Conservation (phyloP, 2,329 filamentous ascomycete species). For the Colletotrichum sansevieriae region DNA sequence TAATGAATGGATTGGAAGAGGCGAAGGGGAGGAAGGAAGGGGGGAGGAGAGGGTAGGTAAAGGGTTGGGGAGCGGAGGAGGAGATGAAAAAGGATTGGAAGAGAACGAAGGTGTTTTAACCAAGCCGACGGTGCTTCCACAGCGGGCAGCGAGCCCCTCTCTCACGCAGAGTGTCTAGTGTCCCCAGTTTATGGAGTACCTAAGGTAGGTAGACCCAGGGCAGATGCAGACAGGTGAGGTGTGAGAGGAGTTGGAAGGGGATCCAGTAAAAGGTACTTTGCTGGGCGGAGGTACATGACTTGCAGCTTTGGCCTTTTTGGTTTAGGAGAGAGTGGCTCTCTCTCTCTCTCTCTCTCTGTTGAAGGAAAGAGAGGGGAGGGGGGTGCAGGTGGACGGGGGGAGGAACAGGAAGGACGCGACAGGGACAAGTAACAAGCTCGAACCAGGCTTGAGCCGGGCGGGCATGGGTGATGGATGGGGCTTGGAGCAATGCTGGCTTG, state of each 20-base stretch:
- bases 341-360: not conserved
- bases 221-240: no score
- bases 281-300: not conserved
- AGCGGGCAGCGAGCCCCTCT: not conserved
- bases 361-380: constrained; percentile 2
- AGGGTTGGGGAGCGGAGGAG: constrained; percentile 67
- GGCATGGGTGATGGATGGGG: constrained; percentile 4
- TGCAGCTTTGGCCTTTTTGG: constrained; percentile 37
- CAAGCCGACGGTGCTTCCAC: constrained; percentile 17
- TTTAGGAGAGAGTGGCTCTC: constrained; percentile 10
- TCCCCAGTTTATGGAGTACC: no score
- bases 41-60: constrained; percentile 54
- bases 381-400: constrained; percentile 8
- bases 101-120: constrained; percentile 60
- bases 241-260: no score
- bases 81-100: constrained; percentile 67
- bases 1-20: constrained; percentile 66
- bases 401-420: constrained; percentile 1
- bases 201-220: no score
- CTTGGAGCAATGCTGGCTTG: not conserved
- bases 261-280: not conserved
- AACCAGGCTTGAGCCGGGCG: constrained; percentile 12
- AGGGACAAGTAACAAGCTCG: constrained; percentile 37
- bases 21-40: constrained; percentile 53
- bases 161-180: no score